Percentiles rank a stretch among this genome's conserved stretches.
Conservation (phyloP, 176 grass and related monocot species). For the Triticum urartu region DNA sequence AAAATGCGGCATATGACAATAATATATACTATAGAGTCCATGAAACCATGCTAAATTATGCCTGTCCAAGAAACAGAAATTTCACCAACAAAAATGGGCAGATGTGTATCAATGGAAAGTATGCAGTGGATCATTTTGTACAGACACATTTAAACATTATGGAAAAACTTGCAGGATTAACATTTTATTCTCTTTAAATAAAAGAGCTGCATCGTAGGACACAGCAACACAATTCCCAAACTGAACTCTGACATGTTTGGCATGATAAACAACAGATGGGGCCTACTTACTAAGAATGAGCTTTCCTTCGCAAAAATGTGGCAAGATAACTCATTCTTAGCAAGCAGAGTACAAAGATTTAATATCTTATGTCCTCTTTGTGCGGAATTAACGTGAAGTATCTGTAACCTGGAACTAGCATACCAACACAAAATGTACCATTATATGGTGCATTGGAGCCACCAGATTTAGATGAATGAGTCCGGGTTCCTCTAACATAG, state of each 20-base stretch:
- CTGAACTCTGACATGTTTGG: background rate
- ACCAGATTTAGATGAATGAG: constrained; percentile 1
- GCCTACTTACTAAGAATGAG: background rate
- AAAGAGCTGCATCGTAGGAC: background rate
- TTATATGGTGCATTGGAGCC: background rate
- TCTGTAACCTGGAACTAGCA: background rate
- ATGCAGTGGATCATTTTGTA: background rate
- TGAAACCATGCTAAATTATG: constrained; percentile 3
- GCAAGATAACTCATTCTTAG: background rate
- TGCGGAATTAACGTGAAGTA: background rate
- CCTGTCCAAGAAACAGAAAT: background rate
- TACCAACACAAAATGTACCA: background rate
- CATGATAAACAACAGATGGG: background rate
- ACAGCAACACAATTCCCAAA: background rate
- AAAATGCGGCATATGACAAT: background rate
- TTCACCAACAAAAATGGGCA: background rate
- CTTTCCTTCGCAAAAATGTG: background rate
- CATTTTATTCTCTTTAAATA: constrained; percentile 2
- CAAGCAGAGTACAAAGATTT: background rate
- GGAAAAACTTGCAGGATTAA: background rate
- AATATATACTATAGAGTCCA: background rate
- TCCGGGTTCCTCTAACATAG: background rate
- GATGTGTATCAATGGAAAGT: background rate
- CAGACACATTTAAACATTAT: background rate
- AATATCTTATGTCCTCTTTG: background rate